Base-by-base conservation (phyloP, 305 asterid genomes). In the Salvia sclarea region DNA sequence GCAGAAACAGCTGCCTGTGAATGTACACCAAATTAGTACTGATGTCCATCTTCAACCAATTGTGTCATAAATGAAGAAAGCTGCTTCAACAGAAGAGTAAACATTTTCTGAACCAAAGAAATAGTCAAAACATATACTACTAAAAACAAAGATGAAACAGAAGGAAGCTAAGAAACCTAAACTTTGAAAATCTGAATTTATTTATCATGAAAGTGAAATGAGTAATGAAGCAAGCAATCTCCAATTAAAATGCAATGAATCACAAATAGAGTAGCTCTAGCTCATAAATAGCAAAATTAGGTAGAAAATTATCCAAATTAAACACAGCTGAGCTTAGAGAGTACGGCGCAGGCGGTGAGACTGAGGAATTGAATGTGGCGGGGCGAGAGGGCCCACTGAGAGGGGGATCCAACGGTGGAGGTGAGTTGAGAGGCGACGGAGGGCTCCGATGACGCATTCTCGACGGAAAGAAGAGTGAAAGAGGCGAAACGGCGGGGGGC, bases 1-100 rank as follows among this genome's bases (percentile, higher is more conserved):
- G 98, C 88, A 57, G 96, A 92, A 72, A 90, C 70, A 24, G 96
- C 97, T 25, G 82, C 80, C 98, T 92, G 91, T 22, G 79, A 70
- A 78, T 43, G 31, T 71, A 77, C 44, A 43, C 61, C 44, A 70
- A 24, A 55, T 44, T 43, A 61, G 69, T 50, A 17, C 66, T 60
- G 48, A 49, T 10, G 25, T 31, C 31, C 38, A 69, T 35, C 6
- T 50, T 17, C 9, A 18, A 40, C 35, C n/a, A 68, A n/a, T 57
- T 10, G 55, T 2, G 59, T 14, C 11, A 58, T 2, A 49, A 28
- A 61, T 5, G 58, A 59, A 54, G 50, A 41, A 55, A 41, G 33
- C 33, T 28, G 33, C 33, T 28, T 28, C 33, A 28, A 28, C 33
- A 28, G 33, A 28, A 28, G 5, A 28, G 5, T 6, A 28, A 28